phyloP scores from a whole-genome alignment of 2,329 filamentous ascomycete genomes.

The Monosporascus sp. region DNA sequence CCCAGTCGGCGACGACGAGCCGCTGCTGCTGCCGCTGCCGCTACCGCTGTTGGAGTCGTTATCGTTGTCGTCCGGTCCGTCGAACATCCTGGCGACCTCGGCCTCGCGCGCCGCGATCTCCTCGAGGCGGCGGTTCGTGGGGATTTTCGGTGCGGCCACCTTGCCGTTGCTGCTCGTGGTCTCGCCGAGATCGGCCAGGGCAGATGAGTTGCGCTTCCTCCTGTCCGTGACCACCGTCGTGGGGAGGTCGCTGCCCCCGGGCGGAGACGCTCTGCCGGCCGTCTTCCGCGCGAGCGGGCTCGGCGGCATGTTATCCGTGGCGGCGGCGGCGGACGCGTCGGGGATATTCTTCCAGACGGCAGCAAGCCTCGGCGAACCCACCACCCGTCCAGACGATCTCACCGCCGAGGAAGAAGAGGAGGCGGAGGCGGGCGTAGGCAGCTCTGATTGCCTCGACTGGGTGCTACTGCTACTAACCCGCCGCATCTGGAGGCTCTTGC shows the following conservation, averaged over 20 bases:
- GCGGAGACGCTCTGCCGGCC: constrained; percentile 8
- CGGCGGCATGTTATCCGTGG: constrained; percentile 13
- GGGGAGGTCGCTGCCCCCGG: constrained; percentile 16
- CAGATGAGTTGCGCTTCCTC: constrained; percentile 34
- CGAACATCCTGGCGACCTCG: constrained; percentile 22
- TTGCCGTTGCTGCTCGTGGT: no score
- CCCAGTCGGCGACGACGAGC: background rate
- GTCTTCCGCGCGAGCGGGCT: constrained; percentile 40
- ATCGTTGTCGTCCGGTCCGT: constrained; percentile 46
- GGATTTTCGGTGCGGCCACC: constrained; percentile 5
- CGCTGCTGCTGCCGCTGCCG: constrained; percentile 1
- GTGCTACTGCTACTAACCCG: constrained; percentile 32
- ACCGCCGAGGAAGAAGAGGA: constrained; percentile 19
- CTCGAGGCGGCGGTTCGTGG: constrained; percentile 20
- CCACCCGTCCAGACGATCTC: constrained; percentile 14
- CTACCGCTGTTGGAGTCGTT: background rate
- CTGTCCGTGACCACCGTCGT: constrained; percentile 31
- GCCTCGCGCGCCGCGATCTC: constrained; percentile 23
- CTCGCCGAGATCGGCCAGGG: constrained; percentile 8
- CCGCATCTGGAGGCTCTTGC: constrained; percentile 38
- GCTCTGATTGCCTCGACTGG: constrained; percentile 25
- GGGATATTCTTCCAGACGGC: background rate
- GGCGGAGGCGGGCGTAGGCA: constrained; percentile 1
- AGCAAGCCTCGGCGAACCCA: no score
- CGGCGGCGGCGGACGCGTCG: background rate